A percentile compares a stretch with the other conserved stretches of the same genome.
phyloP scores from a whole-genome alignment of 176 grass and related monocot genomes.

The Rhynchospora pubera region DNA sequence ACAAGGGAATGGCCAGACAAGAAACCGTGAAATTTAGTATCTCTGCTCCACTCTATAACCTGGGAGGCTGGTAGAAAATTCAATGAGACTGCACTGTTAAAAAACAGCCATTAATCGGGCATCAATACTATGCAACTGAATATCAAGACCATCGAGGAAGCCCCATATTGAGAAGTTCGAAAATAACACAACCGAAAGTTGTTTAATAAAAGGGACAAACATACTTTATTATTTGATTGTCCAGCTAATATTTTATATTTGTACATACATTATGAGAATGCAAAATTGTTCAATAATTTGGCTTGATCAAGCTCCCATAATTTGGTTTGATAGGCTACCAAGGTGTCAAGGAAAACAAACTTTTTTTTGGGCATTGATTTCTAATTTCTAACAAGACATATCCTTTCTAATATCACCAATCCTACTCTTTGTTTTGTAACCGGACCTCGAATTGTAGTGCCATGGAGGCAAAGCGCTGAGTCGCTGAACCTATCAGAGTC shows the following conservation, averaged over 20 bases:
- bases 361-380: not conserved
- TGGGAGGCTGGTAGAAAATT: not conserved
- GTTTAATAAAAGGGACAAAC: not conserved
- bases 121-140: not conserved
- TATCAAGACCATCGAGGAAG: not conserved
- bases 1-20: not conserved
- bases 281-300: not conserved
- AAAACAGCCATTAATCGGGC: not conserved
- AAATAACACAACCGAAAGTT: not conserved
- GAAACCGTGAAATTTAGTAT: too few relatives aligned
- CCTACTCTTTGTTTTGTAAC: not conserved
- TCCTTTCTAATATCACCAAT: not conserved
- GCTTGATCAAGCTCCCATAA: not conserved
- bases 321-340: not conserved
- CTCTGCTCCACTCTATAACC: not conserved
- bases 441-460: conserved; percentile 21
- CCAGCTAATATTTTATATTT: not conserved
- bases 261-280: not conserved
- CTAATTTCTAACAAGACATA: not conserved
- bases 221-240: not conserved
- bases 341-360: not conserved
- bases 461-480: conserved; percentile 13
- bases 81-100: not conserved
- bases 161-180: not conserved
- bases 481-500: not conserved